Conservation (phyloP, 495 filamentous ascomycete genomes). For the Penicillium coffeae region DNA sequence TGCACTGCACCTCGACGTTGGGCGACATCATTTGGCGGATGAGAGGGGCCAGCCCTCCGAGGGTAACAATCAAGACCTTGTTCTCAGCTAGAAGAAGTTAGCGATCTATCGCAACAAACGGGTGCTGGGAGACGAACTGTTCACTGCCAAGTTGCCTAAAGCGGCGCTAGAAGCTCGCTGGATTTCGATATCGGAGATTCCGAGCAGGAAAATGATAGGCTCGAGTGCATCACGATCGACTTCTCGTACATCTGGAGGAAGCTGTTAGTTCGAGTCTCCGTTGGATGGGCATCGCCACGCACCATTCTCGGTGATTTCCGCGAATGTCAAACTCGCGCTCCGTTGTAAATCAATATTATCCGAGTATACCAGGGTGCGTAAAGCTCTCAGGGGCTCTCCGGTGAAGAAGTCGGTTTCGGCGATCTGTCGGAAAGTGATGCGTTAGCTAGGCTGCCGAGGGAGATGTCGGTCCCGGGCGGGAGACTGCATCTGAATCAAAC, state of each 20-base stretch:
- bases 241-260: constrained; percentile 78
- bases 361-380: constrained; percentile 95
- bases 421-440: constrained; percentile 56
- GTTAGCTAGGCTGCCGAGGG: constrained; percentile 8
- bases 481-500: no score
- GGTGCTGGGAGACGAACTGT: constrained; percentile 55
- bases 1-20: constrained; percentile 99
- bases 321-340: constrained; percentile 96
- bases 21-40: constrained; percentile 98
- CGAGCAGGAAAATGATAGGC: constrained; percentile 90
- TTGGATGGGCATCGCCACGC: constrained; percentile 24
- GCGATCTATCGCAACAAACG: constrained; percentile 13
- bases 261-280: constrained; percentile 9
- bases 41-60: constrained; percentile 85
- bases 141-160: constrained; percentile 92
- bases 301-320: constrained; percentile 98
- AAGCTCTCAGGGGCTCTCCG: constrained; percentile 88
- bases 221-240: constrained; percentile 93
- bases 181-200: constrained; percentile 94
- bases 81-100: constrained; percentile 75
- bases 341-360: constrained; percentile 98
- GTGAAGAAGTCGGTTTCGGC: constrained; percentile 97
- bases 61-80: constrained; percentile 90
- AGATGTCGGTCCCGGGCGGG: no score
- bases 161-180: constrained; percentile 96